Evolutionary conservation across 257 asterid species (phyloP), one percentile per base, ranked within the genome.

Genomic region (Rauvolfia tetraphylla): DNA sequence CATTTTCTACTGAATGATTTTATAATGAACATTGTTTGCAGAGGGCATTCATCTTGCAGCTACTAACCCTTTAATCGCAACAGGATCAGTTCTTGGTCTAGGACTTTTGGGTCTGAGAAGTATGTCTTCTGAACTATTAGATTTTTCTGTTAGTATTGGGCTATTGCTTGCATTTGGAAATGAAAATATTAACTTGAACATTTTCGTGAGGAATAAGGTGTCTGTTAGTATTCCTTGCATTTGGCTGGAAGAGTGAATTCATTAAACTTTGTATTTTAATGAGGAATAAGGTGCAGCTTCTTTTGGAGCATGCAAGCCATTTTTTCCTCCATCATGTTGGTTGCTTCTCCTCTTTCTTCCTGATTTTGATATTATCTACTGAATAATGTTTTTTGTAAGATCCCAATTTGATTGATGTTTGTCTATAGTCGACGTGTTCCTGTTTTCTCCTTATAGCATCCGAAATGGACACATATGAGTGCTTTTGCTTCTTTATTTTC

Each of bases 21-120:
- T 68, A 27, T 57, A 68, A 36, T 77, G 59, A 75, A 80, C 49
- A 61, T 66, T 74, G 34, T 73, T 65, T 79, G 86, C 93, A 93
- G 98, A 95, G 89, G 92, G 93, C 51, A 63, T 87, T 80, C 84
- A 86, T 76, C 69, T 89, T 69, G 93, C 98, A 82, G 85, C 89
- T 61, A 86, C 93, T 5, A 85, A 85, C 61, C 98, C 98, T 12
- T 73, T 88, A 61, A 66, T 87, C 44, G 82, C 96, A 27, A 82
- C 90, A 54, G 97, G 93, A 82, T 87, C 91, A 80, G 86, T 85
- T 79, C 65, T 95, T 72, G 92, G 93, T 74, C 83, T 88, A 75
- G 95, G 93, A 79, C 56, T 87, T 79, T 71, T 95, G 68, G 90
- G 92, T 77, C 87, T 95, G 72, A 92, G 91, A 84, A 86, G 98